These are phyloP conservation scores for Aquilaria sinensis DNA, from an alignment of 345 rosid species.

Conservation along the genomic window DNA sequence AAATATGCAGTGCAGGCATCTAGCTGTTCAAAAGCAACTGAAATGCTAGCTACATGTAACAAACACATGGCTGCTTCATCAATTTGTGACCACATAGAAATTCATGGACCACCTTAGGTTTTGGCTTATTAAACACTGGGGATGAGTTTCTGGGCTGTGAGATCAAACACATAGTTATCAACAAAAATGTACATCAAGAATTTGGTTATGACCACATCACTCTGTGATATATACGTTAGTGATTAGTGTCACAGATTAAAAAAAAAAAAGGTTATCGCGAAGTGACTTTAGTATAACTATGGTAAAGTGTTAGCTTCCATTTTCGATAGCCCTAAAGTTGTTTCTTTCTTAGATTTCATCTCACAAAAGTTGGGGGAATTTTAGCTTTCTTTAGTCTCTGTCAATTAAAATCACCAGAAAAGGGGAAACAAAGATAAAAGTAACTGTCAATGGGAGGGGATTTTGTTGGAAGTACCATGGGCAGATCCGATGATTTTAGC, in stretches of 20 bases:
- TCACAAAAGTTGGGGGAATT: not conserved
- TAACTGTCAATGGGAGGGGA: not conserved
- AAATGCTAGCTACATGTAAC: constrained; percentile 6
- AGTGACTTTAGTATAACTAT: no score
- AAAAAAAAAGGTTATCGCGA: not conserved
- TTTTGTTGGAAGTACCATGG: not conserved
- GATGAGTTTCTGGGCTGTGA: constrained; percentile 10
- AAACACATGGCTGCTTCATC: constrained; percentile 25
- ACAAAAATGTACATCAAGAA: not conserved
- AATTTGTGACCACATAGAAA: constrained; percentile 27
- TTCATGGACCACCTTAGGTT: constrained; percentile 38
- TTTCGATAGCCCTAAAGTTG: no score
- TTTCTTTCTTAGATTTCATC: no score
- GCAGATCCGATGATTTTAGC: not conserved
- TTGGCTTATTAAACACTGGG: constrained; percentile 20
- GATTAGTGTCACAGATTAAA: constrained; percentile 1
- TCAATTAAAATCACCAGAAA: constrained; percentile 10
- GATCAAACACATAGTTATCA: constrained; percentile 15
- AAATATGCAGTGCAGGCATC: constrained; percentile 1
- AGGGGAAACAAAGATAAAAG: constrained; percentile 14
- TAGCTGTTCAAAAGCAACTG: constrained; percentile 10
- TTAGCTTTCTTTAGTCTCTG: constrained; percentile 6
- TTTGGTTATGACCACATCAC: constrained; percentile 21
- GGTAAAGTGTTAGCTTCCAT: no score
- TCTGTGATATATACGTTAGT: constrained; percentile 7